Evolutionary conservation across 768 basidiomycete genomes (phyloP).

Genomic region (Naematelia encephala): DNA sequence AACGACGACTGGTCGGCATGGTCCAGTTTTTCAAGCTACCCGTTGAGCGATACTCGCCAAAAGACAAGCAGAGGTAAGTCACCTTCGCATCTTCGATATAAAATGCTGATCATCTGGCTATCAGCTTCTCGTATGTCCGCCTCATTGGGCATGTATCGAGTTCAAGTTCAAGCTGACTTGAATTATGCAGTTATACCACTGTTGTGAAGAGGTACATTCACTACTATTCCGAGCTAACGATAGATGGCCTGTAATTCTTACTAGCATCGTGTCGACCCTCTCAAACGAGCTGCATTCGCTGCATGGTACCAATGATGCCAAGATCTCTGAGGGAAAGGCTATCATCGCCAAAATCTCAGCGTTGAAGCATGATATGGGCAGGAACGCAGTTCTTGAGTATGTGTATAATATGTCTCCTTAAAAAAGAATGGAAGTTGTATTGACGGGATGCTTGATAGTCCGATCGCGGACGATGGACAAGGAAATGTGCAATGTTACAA

Average conservation of each 20-base stretch:
- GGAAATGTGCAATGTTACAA: conserved; percentile 73
- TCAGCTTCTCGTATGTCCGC: conserved; percentile 9
- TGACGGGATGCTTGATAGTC: conserved; percentile 56
- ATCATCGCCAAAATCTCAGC: conserved; percentile 71
- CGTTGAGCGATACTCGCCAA: conserved; percentile 40
- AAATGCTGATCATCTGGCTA: conserved; percentile 13
- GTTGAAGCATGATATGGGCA: conserved; percentile 83
- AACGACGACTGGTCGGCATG: conserved; percentile 1
- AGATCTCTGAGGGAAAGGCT: conserved; percentile 68
- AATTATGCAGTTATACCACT: conserved; percentile 33
- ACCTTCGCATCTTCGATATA: neutral
- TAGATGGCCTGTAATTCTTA: conserved; percentile 75
- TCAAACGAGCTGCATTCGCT: conserved; percentile 62
- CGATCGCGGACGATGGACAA: conserved; percentile 72
- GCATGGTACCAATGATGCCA: conserved; percentile 36
- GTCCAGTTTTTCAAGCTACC: conserved; percentile 33
- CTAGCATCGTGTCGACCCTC: conserved; percentile 68
- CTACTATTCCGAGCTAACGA: no score
- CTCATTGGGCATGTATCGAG: neutral
- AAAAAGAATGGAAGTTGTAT: neutral
- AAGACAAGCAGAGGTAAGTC: conserved; percentile 47
- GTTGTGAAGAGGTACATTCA: conserved; percentile 30
- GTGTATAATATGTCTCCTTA: neutral
- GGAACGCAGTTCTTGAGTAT: neutral
- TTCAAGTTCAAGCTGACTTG: neutral